phyloP scores from a whole-genome alignment of 106 monocot genomes.

The Chionographis japonica region DNA sequence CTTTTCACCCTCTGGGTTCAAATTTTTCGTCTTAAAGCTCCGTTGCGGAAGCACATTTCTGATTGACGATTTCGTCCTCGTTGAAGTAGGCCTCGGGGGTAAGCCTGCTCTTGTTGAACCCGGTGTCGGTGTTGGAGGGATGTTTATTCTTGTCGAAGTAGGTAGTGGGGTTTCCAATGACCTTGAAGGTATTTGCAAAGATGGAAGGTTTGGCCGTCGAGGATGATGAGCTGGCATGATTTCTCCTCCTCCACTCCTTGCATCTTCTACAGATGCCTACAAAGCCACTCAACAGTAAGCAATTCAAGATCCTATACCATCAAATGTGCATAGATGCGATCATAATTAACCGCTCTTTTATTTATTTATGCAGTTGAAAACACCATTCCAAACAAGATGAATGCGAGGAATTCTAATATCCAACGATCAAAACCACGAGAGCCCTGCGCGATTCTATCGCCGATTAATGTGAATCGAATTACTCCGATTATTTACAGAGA shows the following conservation, averaged over 20 bases:
- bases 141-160: slow-evolving; percentile 38
- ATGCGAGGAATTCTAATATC: no score
- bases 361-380: no score
- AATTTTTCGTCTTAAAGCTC: slow-evolving; percentile 51
- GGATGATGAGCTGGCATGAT: slow-evolving; percentile 14
- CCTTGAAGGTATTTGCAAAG: slow-evolving; percentile 69
- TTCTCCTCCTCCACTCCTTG: slow-evolving; percentile 16
- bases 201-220: slow-evolving; percentile 54
- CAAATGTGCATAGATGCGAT: no score
- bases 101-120: slow-evolving; percentile 64
- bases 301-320: neutral
- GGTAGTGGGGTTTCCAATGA: slow-evolving; percentile 42
- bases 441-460: no score
- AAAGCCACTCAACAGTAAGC: neutral
- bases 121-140: slow-evolving; percentile 31
- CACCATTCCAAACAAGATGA: no score
- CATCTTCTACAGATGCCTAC: slow-evolving; percentile 27
- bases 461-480: no score
- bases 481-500: no score
- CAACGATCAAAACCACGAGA: no score
- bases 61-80: slow-evolving; percentile 51
- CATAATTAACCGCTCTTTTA: no score
- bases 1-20: slow-evolving; percentile 49
- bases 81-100: slow-evolving; percentile 76
- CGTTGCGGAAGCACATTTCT: slow-evolving; percentile 47